Evolutionary conservation across 805 yeast genomes (phyloP), one percentile per base, ranked within the genome.

Genomic region (Torulaspora maleeae): DNA sequence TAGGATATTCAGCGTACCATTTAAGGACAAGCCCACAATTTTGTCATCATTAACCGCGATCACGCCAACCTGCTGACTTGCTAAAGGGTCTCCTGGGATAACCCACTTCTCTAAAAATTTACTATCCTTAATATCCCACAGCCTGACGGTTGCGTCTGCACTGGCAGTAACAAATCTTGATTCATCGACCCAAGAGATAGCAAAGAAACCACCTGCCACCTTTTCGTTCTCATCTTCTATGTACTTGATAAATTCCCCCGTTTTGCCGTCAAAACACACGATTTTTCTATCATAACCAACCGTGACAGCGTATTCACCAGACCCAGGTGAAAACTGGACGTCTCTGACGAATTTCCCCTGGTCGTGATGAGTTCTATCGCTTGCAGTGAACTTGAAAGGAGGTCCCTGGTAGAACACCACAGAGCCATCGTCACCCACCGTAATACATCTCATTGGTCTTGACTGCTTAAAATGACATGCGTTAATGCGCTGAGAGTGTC

Each of bases 361-460:
- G 13, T 79, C 70, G 64, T 91, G 97, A 53, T 80, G 72, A 4
- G 81, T 83, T 55, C 95, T 75, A 38, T 80, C 78, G 58, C 90
- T 79, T 36, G 78, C 74, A 35, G 77, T 73, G 60, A 91, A 93
- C 63, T 86, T 86, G 74, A 90, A 93, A 0, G 99, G 99, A 3
- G 97, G 96, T 1, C 98, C 98, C 43, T 81, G 80, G 60, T 77
- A 80, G 60, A 89, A 89, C 1, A 90, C 95, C 52, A 90, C 66
- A 1, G 86, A 83, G 43, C 82, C 80, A 63, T 93, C 98, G 60
- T 90, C 96, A 32, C 95, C 79, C 7, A 84, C 97, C 2, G 98
- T 89, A 5, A 85, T 95, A 0, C 96, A 96, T 46, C 96, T 74
- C 70, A 85, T 87, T 8, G 99, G 99, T 66, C 99, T 79, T 51